A percentile compares a stretch with the other conserved stretches of the same genome.
Evolutionary conservation across 208 protist species (phyloP).

Genomic region (Trypanosoma vivax): DNA sequence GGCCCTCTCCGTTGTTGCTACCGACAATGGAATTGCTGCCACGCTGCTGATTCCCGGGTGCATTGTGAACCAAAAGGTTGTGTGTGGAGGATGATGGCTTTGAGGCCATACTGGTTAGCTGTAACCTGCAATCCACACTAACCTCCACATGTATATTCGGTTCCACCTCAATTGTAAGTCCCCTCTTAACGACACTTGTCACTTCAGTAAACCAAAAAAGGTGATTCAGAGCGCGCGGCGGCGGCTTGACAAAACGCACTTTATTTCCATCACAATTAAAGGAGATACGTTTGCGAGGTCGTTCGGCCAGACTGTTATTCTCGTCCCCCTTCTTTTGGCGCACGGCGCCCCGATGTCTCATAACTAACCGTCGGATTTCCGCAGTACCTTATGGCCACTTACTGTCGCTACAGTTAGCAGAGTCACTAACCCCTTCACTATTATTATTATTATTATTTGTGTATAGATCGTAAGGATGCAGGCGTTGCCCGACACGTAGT

Average conservation of each 20-base stretch:
- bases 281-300: conserved; percentile 31
- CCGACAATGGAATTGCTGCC: no score
- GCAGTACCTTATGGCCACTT: no score
- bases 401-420: no score
- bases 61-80: conserved; percentile 1
- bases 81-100: conserved; percentile 12
- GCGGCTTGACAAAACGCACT: conserved; percentile 64
- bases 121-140: conserved; percentile 62
- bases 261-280: conserved; percentile 61
- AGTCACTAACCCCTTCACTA: no score
- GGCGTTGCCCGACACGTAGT: no score
- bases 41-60: not conserved
- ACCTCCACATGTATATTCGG: conserved; percentile 54
- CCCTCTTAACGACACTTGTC: conserved; percentile 64
- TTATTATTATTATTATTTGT: no score
- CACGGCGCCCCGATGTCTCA: no score
- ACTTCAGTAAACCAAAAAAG: conserved; percentile 81
- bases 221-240: conserved; percentile 62
- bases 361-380: no score
- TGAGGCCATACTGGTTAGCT: conserved; percentile 49
- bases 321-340: not conserved
- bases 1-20: not conserved
- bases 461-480: no score
- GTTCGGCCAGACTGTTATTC: not conserved
- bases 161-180: conserved; percentile 65